These are phyloP conservation scores for Triticum timopheevii DNA, from an alignment of 176 grass and related monocot species.

Conservation along the genomic window DNA sequence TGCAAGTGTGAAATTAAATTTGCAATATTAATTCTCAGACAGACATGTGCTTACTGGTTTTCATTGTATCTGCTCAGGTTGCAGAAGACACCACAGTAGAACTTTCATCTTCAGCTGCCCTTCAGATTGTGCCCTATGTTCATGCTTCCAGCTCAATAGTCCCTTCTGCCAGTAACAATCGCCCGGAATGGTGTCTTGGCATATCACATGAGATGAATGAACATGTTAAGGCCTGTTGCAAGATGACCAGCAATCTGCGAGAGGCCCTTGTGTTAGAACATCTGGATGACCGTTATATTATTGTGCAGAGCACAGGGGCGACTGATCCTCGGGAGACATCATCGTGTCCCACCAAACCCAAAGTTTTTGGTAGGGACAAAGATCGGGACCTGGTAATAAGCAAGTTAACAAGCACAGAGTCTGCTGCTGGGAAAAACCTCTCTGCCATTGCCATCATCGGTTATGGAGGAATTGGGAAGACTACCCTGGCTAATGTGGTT, in stretches of 20 bases:
- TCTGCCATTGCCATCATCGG: constrained; percentile 33
- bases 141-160: not conserved
- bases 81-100: not conserved
- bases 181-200: not conserved
- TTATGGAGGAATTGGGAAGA: constrained; percentile 46
- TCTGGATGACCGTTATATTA: not conserved
- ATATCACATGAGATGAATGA: not conserved
- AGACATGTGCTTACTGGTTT: not conserved
- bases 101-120: not conserved
- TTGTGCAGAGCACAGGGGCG: not conserved
- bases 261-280: constrained; percentile 18
- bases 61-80: not conserved
- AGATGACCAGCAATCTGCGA: not conserved
- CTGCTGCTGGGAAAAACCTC: not conserved
- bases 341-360: not conserved
- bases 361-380: constrained; percentile 28
- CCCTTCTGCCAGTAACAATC: not conserved
- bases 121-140: not conserved
- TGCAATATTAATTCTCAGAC: not conserved
- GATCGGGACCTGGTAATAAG: constrained; percentile 15
- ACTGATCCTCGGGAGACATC: constrained; percentile 12
- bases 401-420: not conserved
- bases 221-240: not conserved
- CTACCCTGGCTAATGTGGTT: constrained; percentile 42
- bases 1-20: too few species aligned